Base-by-base conservation (phyloP, 768 basidiomycete species). In the Boletus sp. region DNA sequence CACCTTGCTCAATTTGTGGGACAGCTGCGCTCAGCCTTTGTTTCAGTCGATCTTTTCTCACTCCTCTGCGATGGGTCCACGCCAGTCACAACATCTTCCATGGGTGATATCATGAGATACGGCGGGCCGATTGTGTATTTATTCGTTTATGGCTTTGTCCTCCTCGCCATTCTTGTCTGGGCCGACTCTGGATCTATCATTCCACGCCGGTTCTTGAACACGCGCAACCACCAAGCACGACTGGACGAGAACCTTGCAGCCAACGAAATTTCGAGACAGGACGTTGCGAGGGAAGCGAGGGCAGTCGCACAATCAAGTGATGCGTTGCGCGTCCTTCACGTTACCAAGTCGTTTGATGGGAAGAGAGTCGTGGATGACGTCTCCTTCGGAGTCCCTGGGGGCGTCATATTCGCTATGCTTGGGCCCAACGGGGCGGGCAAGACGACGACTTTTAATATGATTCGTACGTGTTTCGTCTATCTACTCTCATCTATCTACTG, bases 341-440 rank as follows among this genome's bases (percentile, higher is more conserved):
- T 91, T 17, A 80, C 82, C 10, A 92, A 90, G 69, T 68, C 80
- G 1, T 92, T 82, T 57, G 73, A 73, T 10, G 68, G 71, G 14
- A 79, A 80, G 41, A 78, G 74, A 29, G 90, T 87, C 0, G 88
- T 92, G 0, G 85, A 92, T 62, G 80, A 89, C 61, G 86, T 92
- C 39, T 86, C 81, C 59, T 82, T 91, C 62, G 84, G 84, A 0
- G 84, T 90, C 29, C 71, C 81, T 1, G 73, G 71, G 40, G 80
- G 88, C 46, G 86, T 84, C 47, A 75, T 88, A 17, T 89, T 90
- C 61, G 88, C 86, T 5, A 70, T 92, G 58, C 76, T 92, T 15
- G 90, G 90, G 2, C 90, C 90, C 1, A 92, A 92, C 61, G 90
- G 90, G 7, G 90, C 89, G 8, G 90, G 90, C 0, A 92, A 92